Base-by-base conservation (phyloP, 2,329 filamentous ascomycete species). In the Corynespora cassiicola region DNA sequence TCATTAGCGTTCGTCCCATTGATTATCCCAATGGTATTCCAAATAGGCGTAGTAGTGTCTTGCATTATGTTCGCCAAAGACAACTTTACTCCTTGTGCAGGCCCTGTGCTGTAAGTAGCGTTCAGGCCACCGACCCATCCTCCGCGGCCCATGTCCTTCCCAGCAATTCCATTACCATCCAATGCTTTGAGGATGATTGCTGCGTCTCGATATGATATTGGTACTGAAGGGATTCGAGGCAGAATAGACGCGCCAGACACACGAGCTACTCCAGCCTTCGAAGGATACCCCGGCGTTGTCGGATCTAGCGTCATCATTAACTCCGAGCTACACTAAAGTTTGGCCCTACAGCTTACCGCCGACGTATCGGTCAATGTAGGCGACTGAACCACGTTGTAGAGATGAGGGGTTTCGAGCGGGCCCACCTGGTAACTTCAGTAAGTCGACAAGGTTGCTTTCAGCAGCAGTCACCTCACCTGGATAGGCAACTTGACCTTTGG, bases 191-290 rank as follows among this genome's bases (percentile, higher is more conserved):
- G 76, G 17, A 95, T 79, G 0, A 88, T 89, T 7, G 91, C 62
- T 1, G 86, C 88, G 48, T 94, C 88, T 4, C 72, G 69, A 56
- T 90, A 92, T 0, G 89, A 94, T 24, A 95, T 86, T 5, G 89
- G 89, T 5, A 94, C 72, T 1, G 89, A 94, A 0, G 90, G 90
- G 39, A 95, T 95, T 2, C 77, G 80, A 0, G 90, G 86, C 17
- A 82, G 88, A 2, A 78, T 75, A 7, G 75, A 68, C 7, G 84
- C 71, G 0, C 81, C 80, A 7, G 86, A 81, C 31, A 79, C 75
- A 14, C 89, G 81, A 10, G 86, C 85, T 17, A 76, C 85, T n/a
- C 85, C 88, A 6, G 87, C 87, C 63, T 88, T 88, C 0, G 88
- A 92, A 5, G 90, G 85, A 58, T 91, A 94, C 7, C 90, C 37